phyloP scores from a whole-genome alignment of 225 moss, liverwort and hornwort genomes.

The Climacium dendroides region DNA sequence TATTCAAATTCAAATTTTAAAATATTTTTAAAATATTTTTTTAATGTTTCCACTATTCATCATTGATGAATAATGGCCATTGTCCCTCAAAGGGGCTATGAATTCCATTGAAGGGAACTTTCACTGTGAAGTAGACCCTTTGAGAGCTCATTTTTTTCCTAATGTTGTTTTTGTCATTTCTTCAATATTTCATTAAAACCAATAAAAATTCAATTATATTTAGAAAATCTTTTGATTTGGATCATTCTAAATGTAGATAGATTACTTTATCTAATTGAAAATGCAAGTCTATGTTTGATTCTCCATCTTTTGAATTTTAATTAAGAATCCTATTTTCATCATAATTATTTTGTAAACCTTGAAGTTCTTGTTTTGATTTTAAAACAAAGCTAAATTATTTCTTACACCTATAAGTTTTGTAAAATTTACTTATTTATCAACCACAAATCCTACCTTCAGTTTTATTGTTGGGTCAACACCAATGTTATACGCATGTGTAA shows the following conservation, averaged over 20 bases:
- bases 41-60: no score
- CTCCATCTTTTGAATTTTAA: background rate
- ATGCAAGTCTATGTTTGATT: no score
- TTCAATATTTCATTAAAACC: background rate
- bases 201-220: background rate
- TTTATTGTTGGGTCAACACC: background rate
- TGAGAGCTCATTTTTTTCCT: no score
- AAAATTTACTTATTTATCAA: background rate
- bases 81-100: no score
- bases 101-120: no score
- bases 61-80: no score
- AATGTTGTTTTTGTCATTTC: background rate
- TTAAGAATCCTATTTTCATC: fast-evolving
- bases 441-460: background rate
- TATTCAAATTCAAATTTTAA: no score
- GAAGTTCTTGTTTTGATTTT: background rate
- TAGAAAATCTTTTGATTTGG: background rate
- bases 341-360: background rate
- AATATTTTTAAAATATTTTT: no score
- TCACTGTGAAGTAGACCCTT: no score
- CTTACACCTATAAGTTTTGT: background rate
- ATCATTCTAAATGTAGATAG: background rate
- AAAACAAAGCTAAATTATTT: background rate
- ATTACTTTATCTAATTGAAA: background rate
- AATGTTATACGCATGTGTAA: background rate